Percentiles rank a stretch among this genome's conserved stretches.
phyloP scores from a whole-genome alignment of 345 rosid species.

The Viola odorata region DNA sequence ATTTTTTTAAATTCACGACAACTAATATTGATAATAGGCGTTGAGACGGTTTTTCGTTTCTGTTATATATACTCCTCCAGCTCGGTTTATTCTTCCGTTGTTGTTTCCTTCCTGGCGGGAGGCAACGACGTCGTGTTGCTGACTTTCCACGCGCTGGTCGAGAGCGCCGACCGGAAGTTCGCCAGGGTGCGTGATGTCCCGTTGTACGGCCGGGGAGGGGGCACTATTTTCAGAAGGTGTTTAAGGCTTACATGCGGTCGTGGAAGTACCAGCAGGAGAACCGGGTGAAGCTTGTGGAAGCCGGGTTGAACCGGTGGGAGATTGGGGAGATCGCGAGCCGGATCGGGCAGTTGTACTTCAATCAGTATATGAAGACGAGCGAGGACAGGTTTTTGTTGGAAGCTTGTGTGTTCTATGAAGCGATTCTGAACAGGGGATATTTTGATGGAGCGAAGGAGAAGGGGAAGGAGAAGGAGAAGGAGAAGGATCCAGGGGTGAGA shows the following conservation, averaged over 20 bases:
- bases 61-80: too few relatives aligned
- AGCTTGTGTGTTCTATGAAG: slow-evolving; percentile 88
- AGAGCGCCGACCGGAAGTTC: slow-evolving; percentile 91
- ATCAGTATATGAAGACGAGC: slow-evolving; percentile 90
- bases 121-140: slow-evolving; percentile 40
- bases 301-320: slow-evolving; percentile 95
- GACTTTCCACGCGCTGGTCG: slow-evolving; percentile 68
- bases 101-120: slow-evolving; percentile 22
- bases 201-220: slow-evolving; percentile 40
- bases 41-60: too few relatives aligned
- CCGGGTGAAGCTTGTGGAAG: slow-evolving; percentile 55
- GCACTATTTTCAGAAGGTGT: slow-evolving; percentile 70
- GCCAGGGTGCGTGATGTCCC: slow-evolving; percentile 82
- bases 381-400: slow-evolving; percentile 79
- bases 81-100: too few relatives aligned
- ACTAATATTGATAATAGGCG: too few relatives aligned
- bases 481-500: slow-evolving; percentile 59
- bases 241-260: slow-evolving; percentile 86
- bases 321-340: slow-evolving; percentile 99
- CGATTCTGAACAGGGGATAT: slow-evolving; percentile 70
- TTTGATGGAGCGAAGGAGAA: slow-evolving; percentile 42
- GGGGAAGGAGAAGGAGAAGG: too few relatives aligned
- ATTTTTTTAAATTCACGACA: too few relatives aligned
- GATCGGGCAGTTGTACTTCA: slow-evolving; percentile 95
- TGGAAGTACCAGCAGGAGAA: slow-evolving; percentile 96